Conservation (phyloP, 768 basidiomycete species). For the Suillus tomentosus region DNA sequence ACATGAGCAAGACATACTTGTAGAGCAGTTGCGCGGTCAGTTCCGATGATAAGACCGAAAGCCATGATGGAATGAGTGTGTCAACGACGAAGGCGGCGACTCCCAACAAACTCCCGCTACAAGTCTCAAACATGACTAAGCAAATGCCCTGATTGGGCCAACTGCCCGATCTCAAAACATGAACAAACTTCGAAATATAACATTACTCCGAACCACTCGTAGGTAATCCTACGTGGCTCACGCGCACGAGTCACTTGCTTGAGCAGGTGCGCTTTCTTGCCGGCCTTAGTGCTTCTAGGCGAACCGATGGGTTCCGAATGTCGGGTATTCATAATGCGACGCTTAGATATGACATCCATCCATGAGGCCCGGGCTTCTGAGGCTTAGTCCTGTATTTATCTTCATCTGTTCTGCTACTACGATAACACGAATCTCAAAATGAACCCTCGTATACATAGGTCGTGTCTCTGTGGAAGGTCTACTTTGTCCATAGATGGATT, state of each 20-base stretch:
- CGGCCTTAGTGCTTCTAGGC: background rate
- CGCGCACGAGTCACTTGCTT: background rate
- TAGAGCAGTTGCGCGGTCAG: conserved; percentile 70
- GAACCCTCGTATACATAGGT: background rate
- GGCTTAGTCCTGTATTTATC: background rate
- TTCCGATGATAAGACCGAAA: conserved; percentile 77
- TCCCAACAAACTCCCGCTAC: conserved; percentile 8
- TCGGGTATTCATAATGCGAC: background rate
- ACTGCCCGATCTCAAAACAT: conserved; percentile 3
- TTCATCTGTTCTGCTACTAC: background rate
- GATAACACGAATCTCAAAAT: background rate
- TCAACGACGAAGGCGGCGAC: conserved; percentile 29
- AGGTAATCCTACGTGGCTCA: background rate
- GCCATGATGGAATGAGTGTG: conserved; percentile 46
- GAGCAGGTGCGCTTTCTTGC: background rate
- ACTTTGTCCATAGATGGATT: background rate
- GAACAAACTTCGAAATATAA: background rate
- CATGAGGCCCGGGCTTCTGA: no score
- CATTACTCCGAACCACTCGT: no score
- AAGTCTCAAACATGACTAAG: conserved; percentile 2
- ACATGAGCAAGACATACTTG: conserved; percentile 49
- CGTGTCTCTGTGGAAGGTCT: background rate
- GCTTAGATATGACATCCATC: background rate
- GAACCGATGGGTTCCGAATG: background rate
- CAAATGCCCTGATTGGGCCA: background rate